Conservation (phyloP, 2,329 filamentous ascomycete species). For the Fusarium anthophilum region DNA sequence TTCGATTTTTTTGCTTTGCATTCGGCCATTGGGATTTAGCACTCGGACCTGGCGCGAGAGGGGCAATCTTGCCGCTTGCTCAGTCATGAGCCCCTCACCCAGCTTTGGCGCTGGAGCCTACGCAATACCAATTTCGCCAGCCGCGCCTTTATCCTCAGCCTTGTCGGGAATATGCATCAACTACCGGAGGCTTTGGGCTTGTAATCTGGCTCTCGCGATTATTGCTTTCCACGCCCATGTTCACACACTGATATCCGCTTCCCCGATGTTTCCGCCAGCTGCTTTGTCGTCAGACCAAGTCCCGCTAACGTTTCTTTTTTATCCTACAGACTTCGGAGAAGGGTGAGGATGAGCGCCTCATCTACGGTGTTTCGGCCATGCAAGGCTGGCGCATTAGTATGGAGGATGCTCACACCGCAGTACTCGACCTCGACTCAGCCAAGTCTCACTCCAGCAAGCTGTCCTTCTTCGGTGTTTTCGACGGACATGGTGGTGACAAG, state of each 20-base stretch:
- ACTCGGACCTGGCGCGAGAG: constrained; percentile 27
- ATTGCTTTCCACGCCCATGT: not conserved
- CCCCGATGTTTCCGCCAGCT: constrained; percentile 26
- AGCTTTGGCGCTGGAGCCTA: constrained; percentile 13
- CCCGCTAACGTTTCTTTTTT: constrained; percentile 40
- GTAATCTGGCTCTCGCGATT: not conserved
- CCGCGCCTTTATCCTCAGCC: constrained; percentile 19
- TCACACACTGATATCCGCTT: constrained; percentile 15
- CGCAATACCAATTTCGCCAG: constrained; percentile 5
- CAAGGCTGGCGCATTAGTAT: constrained; percentile 99
- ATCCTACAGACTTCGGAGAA: constrained; percentile 78
- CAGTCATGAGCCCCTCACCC: constrained; percentile 39
- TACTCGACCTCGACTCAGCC: constrained; percentile 80
- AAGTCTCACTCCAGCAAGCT: constrained; percentile 77
- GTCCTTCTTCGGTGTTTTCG: constrained; percentile 97
- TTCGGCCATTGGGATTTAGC: constrained; percentile 17
- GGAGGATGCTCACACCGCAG: constrained; percentile 93
- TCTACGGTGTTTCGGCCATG: constrained; percentile 98
- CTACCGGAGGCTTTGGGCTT: not conserved
- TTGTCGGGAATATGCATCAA: not conserved
- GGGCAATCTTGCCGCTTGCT: constrained; percentile 26
- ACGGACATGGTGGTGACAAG: constrained; percentile 96
- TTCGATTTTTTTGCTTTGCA: constrained; percentile 1
- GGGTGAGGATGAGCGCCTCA: constrained; percentile 90
- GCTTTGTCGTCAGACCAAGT: constrained; percentile 17